Evolutionary conservation across 257 asterid genomes (phyloP).

Genomic region (Gynochthodes officinalis): DNA sequence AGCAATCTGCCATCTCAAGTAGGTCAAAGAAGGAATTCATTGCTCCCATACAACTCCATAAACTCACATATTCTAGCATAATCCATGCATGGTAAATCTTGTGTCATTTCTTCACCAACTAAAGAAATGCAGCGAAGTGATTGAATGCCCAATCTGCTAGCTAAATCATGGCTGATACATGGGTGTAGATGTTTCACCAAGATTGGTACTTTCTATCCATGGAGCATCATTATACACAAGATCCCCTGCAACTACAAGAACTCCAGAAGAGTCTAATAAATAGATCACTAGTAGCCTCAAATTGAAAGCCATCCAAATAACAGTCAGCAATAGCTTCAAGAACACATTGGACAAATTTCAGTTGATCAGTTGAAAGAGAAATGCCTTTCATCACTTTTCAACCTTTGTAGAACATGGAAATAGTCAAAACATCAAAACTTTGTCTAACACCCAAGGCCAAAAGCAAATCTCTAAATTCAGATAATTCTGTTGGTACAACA

Average conservation of each 20-base stretch:
- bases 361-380: constrained; percentile 69
- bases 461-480: constrained; percentile 76
- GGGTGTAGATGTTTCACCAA: constrained; percentile 77
- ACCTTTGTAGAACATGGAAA: constrained; percentile 53
- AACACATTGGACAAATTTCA: constrained; percentile 74
- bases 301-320: constrained; percentile 44
- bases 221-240: constrained; percentile 96
- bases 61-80: constrained; percentile 74
- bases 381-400: constrained; percentile 62
- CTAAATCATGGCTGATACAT: constrained; percentile 67
- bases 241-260: constrained; percentile 62
- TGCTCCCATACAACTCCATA: constrained; percentile 60
- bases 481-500: constrained; percentile 91
- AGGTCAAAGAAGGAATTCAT: constrained; percentile 85
- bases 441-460: constrained; percentile 79
- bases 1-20: constrained; percentile 95
- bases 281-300: constrained; percentile 41
- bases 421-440: constrained; percentile 75
- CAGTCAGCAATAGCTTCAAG: constrained; percentile 80
- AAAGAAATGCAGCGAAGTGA: constrained; percentile 84
- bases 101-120: constrained; percentile 81
- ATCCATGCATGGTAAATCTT: constrained; percentile 93
- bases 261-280: constrained; percentile 73
- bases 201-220: constrained; percentile 69
- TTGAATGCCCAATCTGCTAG: constrained; percentile 77